Base-by-base conservation (phyloP, 768 basidiomycete species). In the Agrocybe praecox region DNA sequence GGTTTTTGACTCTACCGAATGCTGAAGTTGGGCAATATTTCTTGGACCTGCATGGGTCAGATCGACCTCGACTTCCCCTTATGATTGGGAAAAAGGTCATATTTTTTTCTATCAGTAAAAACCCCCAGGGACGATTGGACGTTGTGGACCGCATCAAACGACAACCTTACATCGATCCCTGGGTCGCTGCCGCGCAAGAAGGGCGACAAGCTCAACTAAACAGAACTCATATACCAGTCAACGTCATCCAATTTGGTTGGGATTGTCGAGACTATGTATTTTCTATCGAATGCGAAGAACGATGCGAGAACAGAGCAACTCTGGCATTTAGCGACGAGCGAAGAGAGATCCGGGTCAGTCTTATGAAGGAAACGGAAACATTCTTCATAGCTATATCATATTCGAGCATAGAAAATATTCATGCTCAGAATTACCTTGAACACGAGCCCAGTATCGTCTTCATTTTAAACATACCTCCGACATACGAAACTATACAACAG, bases 271-370 rank as follows among this genome's bases (percentile, higher is more conserved):
- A 86, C 62, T 66, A 71, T 5, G 73, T 77, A 0, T 78, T 82
- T 56, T 90, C 87, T 17, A 67, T 81, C 44, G 86, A 89, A 67
- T 85, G 80, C 77, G 82, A 84, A 68, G 68, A 72, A 22, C 15
- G 42, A 7, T 71, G 68, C 46, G 42, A 45, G 44, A 54, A 54
- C 10, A 34, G 52, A 22, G 73, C 74, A n/a, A 22, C 42, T 14
- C 60, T 86, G 24, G 48, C 49, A 33, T 84, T 80, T 57, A 66
- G 75, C 47, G 64, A 72, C 1, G 76, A 83, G 26, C 72, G 75
- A 46, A 72, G 83, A 51, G 81, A 85, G 61, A 67, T 86, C 17
- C 75, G 76, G 6, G 69, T 86, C 46, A 64, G 57, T 22, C 64
- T 79, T 17, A 36, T 53, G 14, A 57, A 62, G 17, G 33, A 58